Percentiles rank a stretch among this genome's conserved stretches.
These are phyloP conservation scores for Xerocomus nothofagi DNA, from an alignment of 1,284 basidiomycete genomes.

Conservation along the genomic window DNA sequence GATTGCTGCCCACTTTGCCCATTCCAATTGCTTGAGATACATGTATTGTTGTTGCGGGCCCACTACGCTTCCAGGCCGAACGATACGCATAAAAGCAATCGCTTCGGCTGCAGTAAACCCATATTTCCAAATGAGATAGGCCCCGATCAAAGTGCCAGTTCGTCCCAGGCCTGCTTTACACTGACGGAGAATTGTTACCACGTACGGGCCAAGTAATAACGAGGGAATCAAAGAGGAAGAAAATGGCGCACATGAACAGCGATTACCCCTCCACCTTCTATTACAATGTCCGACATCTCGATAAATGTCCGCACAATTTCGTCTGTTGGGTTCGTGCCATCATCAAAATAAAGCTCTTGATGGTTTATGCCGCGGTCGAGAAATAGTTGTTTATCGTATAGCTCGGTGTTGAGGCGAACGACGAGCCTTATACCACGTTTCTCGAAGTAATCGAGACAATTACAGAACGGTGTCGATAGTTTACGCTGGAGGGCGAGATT, in stretches of 20 bases:
- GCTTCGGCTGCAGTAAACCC: conserved; percentile 98
- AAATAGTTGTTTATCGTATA: conserved; percentile 90
- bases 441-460: conserved; percentile 92
- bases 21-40: conserved; percentile 94
- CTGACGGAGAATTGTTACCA: conserved; percentile 41
- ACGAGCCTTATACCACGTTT: conserved; percentile 88
- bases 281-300: conserved; percentile 75
- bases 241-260: conserved; percentile 77
- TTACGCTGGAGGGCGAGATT: conserved; percentile 72
- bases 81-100: conserved; percentile 97
- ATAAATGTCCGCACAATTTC: conserved; percentile 93
- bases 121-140: conserved; percentile 98
- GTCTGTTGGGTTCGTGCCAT: conserved; percentile 96
- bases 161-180: conserved; percentile 94
- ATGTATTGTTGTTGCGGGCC: conserved; percentile 95
- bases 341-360: conserved; percentile 94
- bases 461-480: conserved; percentile 75
- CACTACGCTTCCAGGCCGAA: conserved; percentile 94
- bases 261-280: conserved; percentile 78
- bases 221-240: conserved; percentile 18
- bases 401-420: conserved; percentile 90
- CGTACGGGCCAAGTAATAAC: conserved; percentile 8
- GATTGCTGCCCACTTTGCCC: conserved; percentile 88
- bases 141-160: conserved; percentile 94
- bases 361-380: conserved; percentile 87